phyloP scores from a whole-genome alignment of 371 early-diverging fungal genomes.

The Mucor sp. region DNA sequence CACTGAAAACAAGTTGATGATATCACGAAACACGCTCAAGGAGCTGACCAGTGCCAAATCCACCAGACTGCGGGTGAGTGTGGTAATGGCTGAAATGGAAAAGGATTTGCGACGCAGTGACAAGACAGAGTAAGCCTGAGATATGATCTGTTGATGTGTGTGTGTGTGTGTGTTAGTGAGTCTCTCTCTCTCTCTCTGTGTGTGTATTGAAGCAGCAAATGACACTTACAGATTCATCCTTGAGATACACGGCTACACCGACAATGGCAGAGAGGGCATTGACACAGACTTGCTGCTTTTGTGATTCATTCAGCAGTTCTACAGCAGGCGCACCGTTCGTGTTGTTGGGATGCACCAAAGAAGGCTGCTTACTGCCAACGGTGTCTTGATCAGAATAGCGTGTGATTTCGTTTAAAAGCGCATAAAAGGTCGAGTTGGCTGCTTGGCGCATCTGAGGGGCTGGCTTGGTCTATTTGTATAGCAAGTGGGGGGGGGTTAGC shows the following conservation, averaged over 20 bases:
- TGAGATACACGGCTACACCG: constrained; percentile 62
- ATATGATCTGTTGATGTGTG: constrained; percentile 58
- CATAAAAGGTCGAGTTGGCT: constrained; percentile 60
- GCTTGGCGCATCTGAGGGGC: constrained; percentile 42
- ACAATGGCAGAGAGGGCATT: constrained; percentile 66
- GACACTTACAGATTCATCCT: constrained; percentile 57
- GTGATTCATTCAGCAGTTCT: constrained; percentile 42
- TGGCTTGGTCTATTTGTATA: constrained; percentile 45
- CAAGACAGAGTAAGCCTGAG: constrained; percentile 64
- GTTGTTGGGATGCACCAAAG: constrained; percentile 17
- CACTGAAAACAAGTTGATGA: constrained; percentile 54
- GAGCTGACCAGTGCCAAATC: constrained; percentile 66
- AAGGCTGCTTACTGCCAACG: constrained; percentile 1
- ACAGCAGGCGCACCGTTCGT: constrained; percentile 35
- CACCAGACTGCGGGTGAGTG: constrained; percentile 58
- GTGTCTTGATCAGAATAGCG: constrained; percentile 40
- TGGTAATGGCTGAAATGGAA: constrained; percentile 48
- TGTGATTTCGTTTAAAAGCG: constrained; percentile 55
- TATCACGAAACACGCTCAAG: constrained; percentile 50
- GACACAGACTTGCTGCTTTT: constrained; percentile 57
- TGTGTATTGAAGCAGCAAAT: not conserved
- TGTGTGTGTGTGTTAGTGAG: no score
- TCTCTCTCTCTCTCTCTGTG: no score
- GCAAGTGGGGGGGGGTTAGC: no score
- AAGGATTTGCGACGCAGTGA: constrained; percentile 57